These are phyloP conservation scores for Backusella parvicylindrica DNA, from an alignment of 192 early-diverging fungal genomes.

Conservation along the genomic window DNA sequence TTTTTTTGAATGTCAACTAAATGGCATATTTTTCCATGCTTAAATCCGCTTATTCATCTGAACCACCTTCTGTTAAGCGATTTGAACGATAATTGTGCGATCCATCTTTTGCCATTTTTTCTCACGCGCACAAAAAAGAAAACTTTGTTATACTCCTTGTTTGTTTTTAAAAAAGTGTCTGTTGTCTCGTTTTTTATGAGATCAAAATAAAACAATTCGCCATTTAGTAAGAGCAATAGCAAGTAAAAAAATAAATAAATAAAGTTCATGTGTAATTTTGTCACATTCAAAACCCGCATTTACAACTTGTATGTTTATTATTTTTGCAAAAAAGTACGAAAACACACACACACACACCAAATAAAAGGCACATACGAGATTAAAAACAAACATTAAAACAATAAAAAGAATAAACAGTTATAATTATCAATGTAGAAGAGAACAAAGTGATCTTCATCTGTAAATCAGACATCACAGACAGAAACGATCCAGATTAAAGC, in stretches of 20 bases:
- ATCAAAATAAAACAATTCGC: background rate
- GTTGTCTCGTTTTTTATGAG: background rate
- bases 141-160: background rate
- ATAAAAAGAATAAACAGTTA: background rate
- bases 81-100: constrained; percentile 27
- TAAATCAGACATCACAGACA: background rate
- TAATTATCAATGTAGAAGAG: background rate
- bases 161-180: too few relatives aligned
- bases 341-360: background rate
- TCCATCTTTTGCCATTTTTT: constrained; percentile 3
- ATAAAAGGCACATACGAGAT: background rate
- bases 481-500: background rate
- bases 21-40: constrained; percentile 25
- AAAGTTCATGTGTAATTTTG: background rate
- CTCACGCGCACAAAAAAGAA: background rate
- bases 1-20: constrained; percentile 30
- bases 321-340: background rate
- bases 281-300: background rate
- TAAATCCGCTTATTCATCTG: constrained; percentile 18
- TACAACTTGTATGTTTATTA: background rate
- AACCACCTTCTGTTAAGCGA: constrained; percentile 15
- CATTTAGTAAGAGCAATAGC: background rate
- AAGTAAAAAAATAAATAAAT: background rate
- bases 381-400: background rate
- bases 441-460: background rate